These are phyloP conservation scores for Acanthamoeba lenticulata DNA, from an alignment of 208 protist genomes.

Conservation along the genomic window DNA sequence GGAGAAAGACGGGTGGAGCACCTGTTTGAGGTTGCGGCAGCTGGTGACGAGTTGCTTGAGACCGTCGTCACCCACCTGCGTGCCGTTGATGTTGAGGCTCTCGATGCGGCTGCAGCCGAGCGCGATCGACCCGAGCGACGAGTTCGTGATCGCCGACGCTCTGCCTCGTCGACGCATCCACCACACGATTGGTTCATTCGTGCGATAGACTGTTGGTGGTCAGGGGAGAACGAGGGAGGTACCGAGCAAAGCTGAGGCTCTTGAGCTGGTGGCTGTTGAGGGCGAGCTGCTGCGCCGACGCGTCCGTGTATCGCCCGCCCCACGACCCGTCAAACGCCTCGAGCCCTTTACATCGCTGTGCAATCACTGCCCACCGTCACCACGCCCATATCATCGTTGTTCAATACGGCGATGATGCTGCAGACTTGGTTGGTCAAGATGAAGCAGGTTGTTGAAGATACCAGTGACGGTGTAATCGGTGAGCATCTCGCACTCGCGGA, in stretches of 20 bases:
- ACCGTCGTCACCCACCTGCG: constrained; percentile 52
- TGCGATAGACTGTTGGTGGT: no score
- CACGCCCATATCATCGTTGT: no score
- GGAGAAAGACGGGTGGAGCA: neutral
- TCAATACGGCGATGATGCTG: no score
- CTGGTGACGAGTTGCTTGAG: constrained; percentile 53
- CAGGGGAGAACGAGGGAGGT: no score
- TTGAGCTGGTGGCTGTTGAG: constrained; percentile 36
- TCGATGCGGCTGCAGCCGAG: constrained; percentile 17
- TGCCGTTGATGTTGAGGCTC: constrained; percentile 48
- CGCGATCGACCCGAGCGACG: constrained; percentile 14
- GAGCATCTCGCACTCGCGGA: constrained; percentile 37
- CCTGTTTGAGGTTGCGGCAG: neutral
- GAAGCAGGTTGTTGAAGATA: neutral
- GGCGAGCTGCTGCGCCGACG: constrained; percentile 48
- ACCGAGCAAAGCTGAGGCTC: constrained; percentile 16
- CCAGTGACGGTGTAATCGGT: constrained; percentile 44
- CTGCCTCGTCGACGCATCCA: neutral
- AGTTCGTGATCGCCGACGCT: neutral
- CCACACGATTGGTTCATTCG: no score
- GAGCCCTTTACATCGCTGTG: constrained; percentile 29
- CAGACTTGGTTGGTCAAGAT: no score
- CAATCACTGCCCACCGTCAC: constrained; percentile 63
- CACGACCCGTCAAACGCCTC: constrained; percentile 15
- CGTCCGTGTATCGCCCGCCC: constrained; percentile 22